Base-by-base conservation (phyloP, 1,139 yeast genomes). In the Entelexis sorbosivorans region DNA sequence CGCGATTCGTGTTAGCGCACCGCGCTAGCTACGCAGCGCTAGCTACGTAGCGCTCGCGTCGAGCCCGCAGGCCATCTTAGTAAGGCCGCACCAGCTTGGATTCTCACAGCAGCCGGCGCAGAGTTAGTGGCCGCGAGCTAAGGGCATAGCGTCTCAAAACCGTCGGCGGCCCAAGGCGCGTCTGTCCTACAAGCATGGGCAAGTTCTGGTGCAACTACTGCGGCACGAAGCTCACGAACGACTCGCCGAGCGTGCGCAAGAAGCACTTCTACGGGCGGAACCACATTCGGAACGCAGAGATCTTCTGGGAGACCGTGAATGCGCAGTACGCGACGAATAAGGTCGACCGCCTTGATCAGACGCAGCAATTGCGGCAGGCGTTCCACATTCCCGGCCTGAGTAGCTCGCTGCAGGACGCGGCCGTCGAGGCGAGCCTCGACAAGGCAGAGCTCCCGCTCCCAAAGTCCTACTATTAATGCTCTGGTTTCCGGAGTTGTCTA, bases 131-230 rank as follows among this genome's bases (percentile, higher is more conserved):
- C n/a, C n/a, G n/a, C n/a, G n/a, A n/a, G n/a, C n/a, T n/a, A n/a
- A n/a, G n/a, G n/a, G n/a, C n/a, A n/a, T n/a, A n/a, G n/a, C n/a
- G n/a, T n/a, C n/a, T n/a, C n/a, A n/a, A n/a, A n/a, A n/a, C n/a
- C n/a, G n/a, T n/a, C n/a, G n/a, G n/a, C n/a, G n/a, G n/a, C n/a
- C n/a, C n/a, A n/a, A n/a, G n/a, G n/a, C n/a, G n/a, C n/a, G n/a
- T n/a, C 24, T 22, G 24, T 22, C 24, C 6, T 22, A n/a, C n/a
- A 22, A 22, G 6, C 24, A 56, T 56, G 58, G 55, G 51, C 26
- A 47, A 29, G 17, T 56, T 56, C 54, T 50, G 51, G 49, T 59
- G 61, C 49, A 35, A 52, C 20, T 59, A 53, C 48, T 59, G 61
- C 44, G 48, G 52, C 9, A 47, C 50, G 7, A 52, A 43, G 35